These are phyloP conservation scores for Gymnopilus dilepis DNA, from an alignment of 768 basidiomycete species.

Conservation along the genomic window DNA sequence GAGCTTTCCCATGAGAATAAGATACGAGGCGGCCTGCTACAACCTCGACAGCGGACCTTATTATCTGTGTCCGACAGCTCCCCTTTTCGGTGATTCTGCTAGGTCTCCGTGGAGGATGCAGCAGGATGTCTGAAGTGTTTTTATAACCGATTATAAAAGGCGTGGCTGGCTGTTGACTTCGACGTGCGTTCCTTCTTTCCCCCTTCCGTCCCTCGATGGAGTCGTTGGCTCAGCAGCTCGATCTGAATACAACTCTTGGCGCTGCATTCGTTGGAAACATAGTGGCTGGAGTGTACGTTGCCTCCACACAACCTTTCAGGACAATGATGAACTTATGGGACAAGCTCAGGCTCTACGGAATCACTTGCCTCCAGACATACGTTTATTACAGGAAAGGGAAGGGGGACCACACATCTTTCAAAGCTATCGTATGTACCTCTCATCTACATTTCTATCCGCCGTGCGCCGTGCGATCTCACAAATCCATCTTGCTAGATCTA, in stretches of 20 bases:
- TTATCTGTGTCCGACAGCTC: slow-evolving; percentile 7
- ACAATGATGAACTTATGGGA: background rate
- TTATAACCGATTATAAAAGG: slow-evolving; percentile 4
- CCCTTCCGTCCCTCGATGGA: slow-evolving; percentile 12
- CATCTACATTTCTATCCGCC: background rate
- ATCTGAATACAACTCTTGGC: slow-evolving; percentile 45
- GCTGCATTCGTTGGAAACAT: slow-evolving; percentile 51
- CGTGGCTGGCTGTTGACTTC: background rate
- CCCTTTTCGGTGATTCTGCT: background rate
- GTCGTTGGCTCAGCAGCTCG: slow-evolving; percentile 16
- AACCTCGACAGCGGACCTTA: background rate
- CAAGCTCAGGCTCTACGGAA: slow-evolving; percentile 44
- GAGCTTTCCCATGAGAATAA: background rate
- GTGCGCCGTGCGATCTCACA: too few relatives aligned
- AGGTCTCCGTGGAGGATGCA: background rate
- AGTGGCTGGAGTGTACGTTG: slow-evolving; percentile 44
- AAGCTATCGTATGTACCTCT: slow-evolving; percentile 32
- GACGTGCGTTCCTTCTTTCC: background rate
- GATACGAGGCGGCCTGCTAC: background rate
- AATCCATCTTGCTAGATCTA: background rate
- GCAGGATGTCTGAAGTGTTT: background rate
- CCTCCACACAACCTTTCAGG: background rate
- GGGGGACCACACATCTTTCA: slow-evolving; percentile 35
- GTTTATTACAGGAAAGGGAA: slow-evolving; percentile 41
- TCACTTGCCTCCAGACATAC: slow-evolving; percentile 46